Percentiles rank a stretch among this genome's conserved stretches.
Evolutionary conservation across 441 rosid species (phyloP).

Genomic region (Pelargonium cotyledonis): DNA sequence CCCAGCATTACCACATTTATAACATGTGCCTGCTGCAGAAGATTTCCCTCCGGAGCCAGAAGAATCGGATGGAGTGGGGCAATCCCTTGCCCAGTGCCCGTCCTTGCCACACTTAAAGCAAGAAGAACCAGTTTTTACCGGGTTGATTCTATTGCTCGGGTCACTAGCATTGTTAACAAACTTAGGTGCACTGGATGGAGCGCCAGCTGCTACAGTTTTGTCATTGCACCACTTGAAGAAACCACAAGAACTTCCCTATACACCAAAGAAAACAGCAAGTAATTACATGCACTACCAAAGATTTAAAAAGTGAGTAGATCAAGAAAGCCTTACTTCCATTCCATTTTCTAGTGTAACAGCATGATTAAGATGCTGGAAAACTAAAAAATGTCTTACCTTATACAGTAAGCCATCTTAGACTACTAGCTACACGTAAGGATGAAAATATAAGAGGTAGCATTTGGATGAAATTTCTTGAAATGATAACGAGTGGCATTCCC

Average conservation of each 20-base stretch:
- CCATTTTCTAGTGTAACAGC: too few species aligned
- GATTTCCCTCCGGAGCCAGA: not conserved
- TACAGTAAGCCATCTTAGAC: too few species aligned
- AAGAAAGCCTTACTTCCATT: too few species aligned
- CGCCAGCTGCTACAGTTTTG: slow-evolving; percentile 8
- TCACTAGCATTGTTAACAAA: slow-evolving; percentile 9
- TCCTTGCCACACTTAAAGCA: slow-evolving; percentile 5
- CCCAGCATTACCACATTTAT: slow-evolving; percentile 22
- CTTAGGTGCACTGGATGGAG: slow-evolving; percentile 3
- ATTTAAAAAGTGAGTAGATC: too few species aligned
- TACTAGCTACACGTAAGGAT: too few species aligned
- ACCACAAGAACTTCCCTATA: slow-evolving; percentile 22
- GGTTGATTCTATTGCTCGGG: slow-evolving; percentile 7
- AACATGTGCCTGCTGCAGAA: slow-evolving; percentile 11
- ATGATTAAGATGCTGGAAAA: too few species aligned
- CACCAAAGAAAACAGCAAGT: not conserved
- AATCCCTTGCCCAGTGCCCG: not conserved
- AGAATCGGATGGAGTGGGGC: slow-evolving; percentile 2
- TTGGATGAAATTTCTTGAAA: too few species aligned
- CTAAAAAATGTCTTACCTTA: too few species aligned
- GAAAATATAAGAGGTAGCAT: too few species aligned
- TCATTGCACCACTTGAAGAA: slow-evolving; percentile 28
- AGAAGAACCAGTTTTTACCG: not conserved
- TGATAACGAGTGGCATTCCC: too few species aligned
- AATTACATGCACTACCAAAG: too few species aligned